phyloP scores from a whole-genome alignment of 2,329 filamentous ascomycete genomes.

The Diaporthe humulicola region DNA sequence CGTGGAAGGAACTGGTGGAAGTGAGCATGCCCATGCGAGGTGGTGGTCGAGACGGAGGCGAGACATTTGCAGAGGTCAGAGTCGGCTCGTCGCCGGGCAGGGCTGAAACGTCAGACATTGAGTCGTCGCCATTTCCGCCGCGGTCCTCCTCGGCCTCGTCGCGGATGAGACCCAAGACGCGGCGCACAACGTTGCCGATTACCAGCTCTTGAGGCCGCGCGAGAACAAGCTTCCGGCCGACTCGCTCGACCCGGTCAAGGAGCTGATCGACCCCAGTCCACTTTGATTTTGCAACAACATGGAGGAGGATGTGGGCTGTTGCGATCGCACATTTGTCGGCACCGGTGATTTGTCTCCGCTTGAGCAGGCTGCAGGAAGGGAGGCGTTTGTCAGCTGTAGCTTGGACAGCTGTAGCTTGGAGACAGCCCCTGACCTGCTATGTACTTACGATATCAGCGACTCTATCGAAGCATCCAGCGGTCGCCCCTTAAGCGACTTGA shows the following conservation, averaged over 20 bases:
- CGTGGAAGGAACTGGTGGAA: conserved; percentile 74
- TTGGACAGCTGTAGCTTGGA: not conserved
- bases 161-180: conserved; percentile 89
- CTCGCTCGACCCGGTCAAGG: conserved; percentile 82
- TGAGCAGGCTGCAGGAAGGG: conserved; percentile 76
- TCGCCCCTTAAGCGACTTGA: conserved; percentile 82
- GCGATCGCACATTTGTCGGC: conserved; percentile 91
- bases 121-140: conserved; percentile 73
- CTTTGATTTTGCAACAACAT: conserved; percentile 86
- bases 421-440: conserved; percentile 25
- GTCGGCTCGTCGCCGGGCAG: conserved; percentile 40
- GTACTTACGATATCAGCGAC: conserved; percentile 81
- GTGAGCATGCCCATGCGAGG: conserved; percentile 62
- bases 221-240: conserved; percentile 82
- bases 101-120: conserved; percentile 60
- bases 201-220: conserved; percentile 93
- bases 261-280: conserved; percentile 84
- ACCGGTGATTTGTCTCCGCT: conserved; percentile 89
- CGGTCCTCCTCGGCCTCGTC: conserved; percentile 89
- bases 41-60: conserved; percentile 53
- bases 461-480: conserved; percentile 87
- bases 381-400: not conserved
- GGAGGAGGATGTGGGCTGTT: conserved; percentile 88
- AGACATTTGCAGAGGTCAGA: conserved; percentile 33
- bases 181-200: conserved; percentile 93